Conservation (phyloP, 2,329 filamentous ascomycete species). For the Colletotrichum sublineola region DNA sequence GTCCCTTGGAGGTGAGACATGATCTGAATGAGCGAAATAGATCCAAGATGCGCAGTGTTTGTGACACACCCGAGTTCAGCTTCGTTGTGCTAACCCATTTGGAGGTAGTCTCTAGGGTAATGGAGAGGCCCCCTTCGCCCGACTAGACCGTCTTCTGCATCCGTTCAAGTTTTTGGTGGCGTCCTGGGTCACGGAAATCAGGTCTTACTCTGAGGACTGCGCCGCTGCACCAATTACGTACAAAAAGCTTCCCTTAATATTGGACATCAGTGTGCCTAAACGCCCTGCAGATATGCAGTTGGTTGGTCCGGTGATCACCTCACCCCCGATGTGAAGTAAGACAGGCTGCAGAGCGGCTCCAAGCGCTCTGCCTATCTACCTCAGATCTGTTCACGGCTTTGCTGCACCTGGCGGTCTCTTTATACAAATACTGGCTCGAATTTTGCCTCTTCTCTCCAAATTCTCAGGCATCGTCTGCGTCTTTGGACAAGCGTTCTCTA, state of each 20-base stretch:
- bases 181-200: constrained; percentile 1
- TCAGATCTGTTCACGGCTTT: too few relatives aligned
- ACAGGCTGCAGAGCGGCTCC: neutral
- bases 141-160: constrained; percentile 11
- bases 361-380: neutral
- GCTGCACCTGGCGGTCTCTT: neutral
- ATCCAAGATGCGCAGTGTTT: too few relatives aligned
- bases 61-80: too few relatives aligned
- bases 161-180: constrained; percentile 26
- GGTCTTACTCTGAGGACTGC: neutral
- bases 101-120: neutral
- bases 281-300: constrained; percentile 17
- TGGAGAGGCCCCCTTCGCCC: constrained; percentile 29
- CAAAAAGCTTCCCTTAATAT: neutral
- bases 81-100: neutral
- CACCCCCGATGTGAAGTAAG: neutral
- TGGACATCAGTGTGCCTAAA: constrained; percentile 3
- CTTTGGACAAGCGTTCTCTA: neutral
- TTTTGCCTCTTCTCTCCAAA: neutral
- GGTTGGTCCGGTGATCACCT: constrained; percentile 6
- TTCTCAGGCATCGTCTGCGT: neutral
- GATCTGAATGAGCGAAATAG: too few relatives aligned
- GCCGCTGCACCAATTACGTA: constrained; percentile 1
- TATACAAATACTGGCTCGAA: neutral
- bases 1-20: too few relatives aligned